Percentiles rank a stretch among this genome's conserved stretches.
Conservation (phyloP, 352 stramenopile genomes). For the Phytopythium ostracodes region DNA sequence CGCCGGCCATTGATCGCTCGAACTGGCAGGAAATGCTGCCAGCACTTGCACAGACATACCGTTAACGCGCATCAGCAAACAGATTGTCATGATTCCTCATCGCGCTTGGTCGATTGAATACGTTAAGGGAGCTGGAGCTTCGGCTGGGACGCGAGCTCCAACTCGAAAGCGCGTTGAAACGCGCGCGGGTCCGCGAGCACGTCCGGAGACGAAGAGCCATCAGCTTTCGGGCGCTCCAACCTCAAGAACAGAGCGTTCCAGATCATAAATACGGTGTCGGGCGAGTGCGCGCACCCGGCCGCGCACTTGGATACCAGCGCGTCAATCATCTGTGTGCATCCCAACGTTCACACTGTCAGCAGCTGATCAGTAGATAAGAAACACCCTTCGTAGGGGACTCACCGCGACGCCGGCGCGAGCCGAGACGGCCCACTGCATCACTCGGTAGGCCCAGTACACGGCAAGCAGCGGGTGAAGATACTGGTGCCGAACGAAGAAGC, state of each 20-base stretch:
- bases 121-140: conserved; percentile 35
- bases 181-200: conserved; percentile 15
- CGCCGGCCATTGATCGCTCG: conserved; percentile 42
- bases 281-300: conserved; percentile 40
- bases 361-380: not conserved
- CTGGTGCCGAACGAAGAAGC: conserved; percentile 45
- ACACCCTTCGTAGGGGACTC: conserved; percentile 7
- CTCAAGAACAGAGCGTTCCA: conserved; percentile 55
- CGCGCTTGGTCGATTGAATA: not conserved
- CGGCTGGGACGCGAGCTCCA: conserved; percentile 47
- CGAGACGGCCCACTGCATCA: conserved; percentile 69
- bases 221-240: conserved; percentile 22
- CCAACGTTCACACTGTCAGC: conserved; percentile 4
- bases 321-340: conserved; percentile 49
- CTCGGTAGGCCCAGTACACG: conserved; percentile 60
- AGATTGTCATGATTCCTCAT: not conserved
- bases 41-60: not conserved
- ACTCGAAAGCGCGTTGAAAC: conserved; percentile 40
- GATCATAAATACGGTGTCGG: conserved; percentile 50
- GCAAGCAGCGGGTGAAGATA: conserved; percentile 65
- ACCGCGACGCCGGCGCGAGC: conserved; percentile 52
- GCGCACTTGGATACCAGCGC: conserved; percentile 54
- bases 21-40: not conserved
- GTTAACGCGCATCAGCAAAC: not conserved
- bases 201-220: conserved; percentile 3